A percentile compares a stretch with the other conserved stretches of the same genome.
phyloP scores from a whole-genome alignment of 2,329 filamentous ascomycete genomes.

The Ophiostoma piceae region DNA sequence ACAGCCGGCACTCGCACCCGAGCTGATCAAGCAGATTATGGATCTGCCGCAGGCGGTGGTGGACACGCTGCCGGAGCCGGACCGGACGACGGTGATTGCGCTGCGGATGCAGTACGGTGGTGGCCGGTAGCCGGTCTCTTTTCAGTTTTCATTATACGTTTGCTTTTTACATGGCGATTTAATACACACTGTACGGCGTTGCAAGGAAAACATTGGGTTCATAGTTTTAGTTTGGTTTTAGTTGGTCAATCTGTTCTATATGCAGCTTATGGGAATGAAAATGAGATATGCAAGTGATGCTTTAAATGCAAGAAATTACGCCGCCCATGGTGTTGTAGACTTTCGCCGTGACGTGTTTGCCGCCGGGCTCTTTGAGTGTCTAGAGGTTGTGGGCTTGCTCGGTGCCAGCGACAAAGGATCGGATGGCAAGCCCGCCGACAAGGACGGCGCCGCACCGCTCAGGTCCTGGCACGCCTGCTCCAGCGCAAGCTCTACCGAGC shows the following conservation, averaged over 20 bases:
- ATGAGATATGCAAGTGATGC: background rate
- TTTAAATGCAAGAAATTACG: background rate
- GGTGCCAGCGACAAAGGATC: background rate
- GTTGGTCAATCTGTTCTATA: background rate
- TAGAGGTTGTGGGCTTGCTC: background rate
- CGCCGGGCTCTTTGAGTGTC: constrained; percentile 16
- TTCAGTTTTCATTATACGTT: background rate
- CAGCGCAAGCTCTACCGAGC: constrained; percentile 80
- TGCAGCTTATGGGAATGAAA: background rate
- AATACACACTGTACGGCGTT: constrained; percentile 13
- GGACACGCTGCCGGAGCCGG: constrained; percentile 67
- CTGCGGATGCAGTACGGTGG: constrained; percentile 45
- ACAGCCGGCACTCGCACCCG: constrained; percentile 29
- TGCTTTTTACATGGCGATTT: background rate
- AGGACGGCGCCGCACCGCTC: background rate
- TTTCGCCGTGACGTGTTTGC: constrained; percentile 7
- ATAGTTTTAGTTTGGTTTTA: background rate
- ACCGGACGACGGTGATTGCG: constrained; percentile 73
- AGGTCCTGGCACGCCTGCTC: constrained; percentile 69
- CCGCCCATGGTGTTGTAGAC: constrained; percentile 16
- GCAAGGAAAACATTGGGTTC: background rate
- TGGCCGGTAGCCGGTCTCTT: constrained; percentile 13
- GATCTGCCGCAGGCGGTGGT: constrained; percentile 75
- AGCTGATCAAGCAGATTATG: constrained; percentile 75
- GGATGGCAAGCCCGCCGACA: background rate